Percentiles rank a stretch among this genome's conserved stretches.
phyloP scores from a whole-genome alignment of 495 filamentous ascomycete species.

The Oidiodendron maius region DNA sequence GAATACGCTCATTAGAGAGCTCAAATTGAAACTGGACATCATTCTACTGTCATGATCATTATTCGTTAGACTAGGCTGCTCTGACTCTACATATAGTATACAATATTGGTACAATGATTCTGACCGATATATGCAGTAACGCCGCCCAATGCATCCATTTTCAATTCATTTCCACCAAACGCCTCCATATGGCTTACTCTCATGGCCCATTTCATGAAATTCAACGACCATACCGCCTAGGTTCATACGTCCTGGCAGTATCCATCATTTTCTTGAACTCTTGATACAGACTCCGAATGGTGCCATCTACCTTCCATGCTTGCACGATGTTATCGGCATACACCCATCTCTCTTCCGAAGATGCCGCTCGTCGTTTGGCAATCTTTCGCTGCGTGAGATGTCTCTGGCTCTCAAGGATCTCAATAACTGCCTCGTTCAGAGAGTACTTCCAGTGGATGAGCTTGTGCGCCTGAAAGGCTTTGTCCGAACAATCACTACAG shows the following conservation, averaged over 20 bases:
- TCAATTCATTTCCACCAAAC: no score
- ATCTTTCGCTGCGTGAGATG: conserved; percentile 46
- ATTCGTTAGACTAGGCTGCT: no score
- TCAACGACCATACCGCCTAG: background rate
- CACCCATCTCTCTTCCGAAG: conserved; percentile 42
- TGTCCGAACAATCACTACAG: conserved; percentile 42
- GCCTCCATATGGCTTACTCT: no score
- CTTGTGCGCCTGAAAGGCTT: conserved; percentile 55
- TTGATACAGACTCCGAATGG: conserved; percentile 50
- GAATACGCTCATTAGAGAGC: no score
- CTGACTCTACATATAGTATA: no score
- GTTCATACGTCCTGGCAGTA: conserved; percentile 32
- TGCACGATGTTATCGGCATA: conserved; percentile 53
- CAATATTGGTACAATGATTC: no score
- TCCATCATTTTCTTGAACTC: conserved; percentile 55
- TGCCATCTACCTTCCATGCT: conserved; percentile 46
- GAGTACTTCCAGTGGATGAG: conserved; percentile 63
- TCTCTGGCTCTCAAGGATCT: conserved; percentile 44
- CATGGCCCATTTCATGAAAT: no score
- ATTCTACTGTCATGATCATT: no score
- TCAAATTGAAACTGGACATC: no score
- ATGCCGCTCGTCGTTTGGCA: conserved; percentile 46
- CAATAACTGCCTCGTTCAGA: conserved; percentile 57
- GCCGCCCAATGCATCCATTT: no score
- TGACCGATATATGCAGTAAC: no score